Conservation (phyloP, 2,329 filamentous ascomycete genomes). For the Magnaporthales sp. region DNA sequence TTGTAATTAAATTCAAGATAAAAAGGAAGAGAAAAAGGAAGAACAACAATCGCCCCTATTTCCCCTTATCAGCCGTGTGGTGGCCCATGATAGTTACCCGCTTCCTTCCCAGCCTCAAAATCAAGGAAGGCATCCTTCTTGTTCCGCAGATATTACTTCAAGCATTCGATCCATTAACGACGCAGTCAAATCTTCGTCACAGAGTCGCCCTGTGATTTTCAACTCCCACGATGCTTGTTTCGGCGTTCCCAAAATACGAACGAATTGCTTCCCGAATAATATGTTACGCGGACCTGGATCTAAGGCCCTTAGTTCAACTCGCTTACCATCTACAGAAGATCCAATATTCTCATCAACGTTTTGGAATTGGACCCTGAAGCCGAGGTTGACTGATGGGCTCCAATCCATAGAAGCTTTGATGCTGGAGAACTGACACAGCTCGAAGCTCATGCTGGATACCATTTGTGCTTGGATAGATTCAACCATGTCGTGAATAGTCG, state of each 20-base stretch:
- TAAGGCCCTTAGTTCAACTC: background rate
- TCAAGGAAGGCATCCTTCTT: too few relatives aligned
- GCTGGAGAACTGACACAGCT: background rate
- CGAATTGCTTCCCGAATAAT: background rate
- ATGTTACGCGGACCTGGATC: background rate
- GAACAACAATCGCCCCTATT: too few relatives aligned
- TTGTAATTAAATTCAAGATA: too few relatives aligned
- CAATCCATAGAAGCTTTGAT: background rate
- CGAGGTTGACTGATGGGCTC: background rate
- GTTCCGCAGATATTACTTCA: background rate
- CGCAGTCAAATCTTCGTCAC: background rate
- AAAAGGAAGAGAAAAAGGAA: too few relatives aligned
- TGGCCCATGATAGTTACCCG: too few relatives aligned
- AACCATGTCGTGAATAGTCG: background rate
- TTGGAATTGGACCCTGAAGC: background rate
- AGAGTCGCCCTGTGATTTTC: background rate
- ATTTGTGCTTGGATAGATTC: background rate
- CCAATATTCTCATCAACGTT: background rate
- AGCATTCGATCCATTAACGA: background rate
- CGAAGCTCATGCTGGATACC: background rate
- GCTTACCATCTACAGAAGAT: background rate
- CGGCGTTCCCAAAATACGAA: background rate
- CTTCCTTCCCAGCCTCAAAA: too few relatives aligned
- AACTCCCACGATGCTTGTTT: background rate
- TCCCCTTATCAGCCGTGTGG: too few relatives aligned